Percentiles rank a stretch among this genome's conserved stretches.
These are phyloP conservation scores for Backusella circina DNA, from an alignment of 192 early-diverging fungal genomes.

Conservation along the genomic window DNA sequence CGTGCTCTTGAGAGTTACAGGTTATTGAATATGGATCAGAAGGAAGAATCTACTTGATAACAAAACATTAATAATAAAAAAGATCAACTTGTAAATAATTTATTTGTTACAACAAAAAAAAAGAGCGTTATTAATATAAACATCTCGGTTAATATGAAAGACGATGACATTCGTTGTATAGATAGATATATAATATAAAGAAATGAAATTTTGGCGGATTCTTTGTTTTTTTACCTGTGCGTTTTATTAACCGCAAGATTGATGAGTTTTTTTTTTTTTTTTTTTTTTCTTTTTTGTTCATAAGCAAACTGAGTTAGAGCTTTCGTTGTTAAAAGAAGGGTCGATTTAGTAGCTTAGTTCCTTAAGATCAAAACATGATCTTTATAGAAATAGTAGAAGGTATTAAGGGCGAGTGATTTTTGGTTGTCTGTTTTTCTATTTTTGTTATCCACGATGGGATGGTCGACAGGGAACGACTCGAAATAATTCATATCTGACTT, in stretches of 20 bases:
- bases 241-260: background rate
- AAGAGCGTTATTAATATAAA: background rate
- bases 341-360: too few relatives aligned
- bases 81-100: background rate
- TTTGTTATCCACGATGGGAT: too few relatives aligned
- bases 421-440: too few relatives aligned
- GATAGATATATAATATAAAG: background rate
- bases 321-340: too few relatives aligned
- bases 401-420: too few relatives aligned
- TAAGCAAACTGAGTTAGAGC: too few relatives aligned
- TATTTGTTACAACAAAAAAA: background rate
- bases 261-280: background rate
- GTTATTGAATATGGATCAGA: constrained; percentile 9
- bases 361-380: too few relatives aligned
- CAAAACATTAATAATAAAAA: background rate
- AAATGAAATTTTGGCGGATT: background rate
- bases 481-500: too few relatives aligned
- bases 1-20: constrained; percentile 30
- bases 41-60: background rate
- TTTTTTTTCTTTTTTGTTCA: too few relatives aligned
- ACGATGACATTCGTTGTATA: background rate
- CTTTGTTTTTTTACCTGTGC: background rate
- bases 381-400: too few relatives aligned
- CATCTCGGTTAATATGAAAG: background rate
- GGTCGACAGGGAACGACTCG: too few relatives aligned